Conservation (phyloP, 202 grass and related monocot species). For the Schoenoplectus tabernaemontani region DNA sequence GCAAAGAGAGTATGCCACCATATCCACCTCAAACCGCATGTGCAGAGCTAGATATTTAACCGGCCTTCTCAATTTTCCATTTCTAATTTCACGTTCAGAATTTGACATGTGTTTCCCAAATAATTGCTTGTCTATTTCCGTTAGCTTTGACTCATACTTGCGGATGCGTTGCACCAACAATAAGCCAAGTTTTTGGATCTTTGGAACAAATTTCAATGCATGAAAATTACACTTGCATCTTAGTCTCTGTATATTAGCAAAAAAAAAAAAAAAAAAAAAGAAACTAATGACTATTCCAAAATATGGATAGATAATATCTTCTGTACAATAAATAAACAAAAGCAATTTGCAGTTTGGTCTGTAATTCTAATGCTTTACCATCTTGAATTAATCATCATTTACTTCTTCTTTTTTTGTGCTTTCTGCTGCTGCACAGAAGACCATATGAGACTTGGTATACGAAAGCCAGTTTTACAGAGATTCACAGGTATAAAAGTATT, state of each 20-base stretch:
- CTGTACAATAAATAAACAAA: constrained; percentile 38
- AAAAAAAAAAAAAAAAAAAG: neutral
- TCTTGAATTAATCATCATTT: neutral
- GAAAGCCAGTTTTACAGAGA: neutral
- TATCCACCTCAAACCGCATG: constrained; percentile 95
- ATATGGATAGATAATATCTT: constrained; percentile 7
- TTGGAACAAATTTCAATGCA: constrained; percentile 71
- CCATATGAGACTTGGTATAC: neutral
- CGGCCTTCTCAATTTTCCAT: constrained; percentile 5
- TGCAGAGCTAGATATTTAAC: constrained; percentile 71
- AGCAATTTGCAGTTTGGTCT: constrained; percentile 7
- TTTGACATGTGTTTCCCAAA: constrained; percentile 46
- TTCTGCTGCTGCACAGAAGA: neutral
- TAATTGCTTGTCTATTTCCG: constrained; percentile 63
- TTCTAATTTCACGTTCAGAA: neutral
- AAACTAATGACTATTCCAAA: neutral
- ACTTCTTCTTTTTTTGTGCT: neutral
- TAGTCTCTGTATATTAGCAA: constrained; percentile 87
- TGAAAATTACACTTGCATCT: constrained; percentile 97
- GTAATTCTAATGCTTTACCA: neutral
- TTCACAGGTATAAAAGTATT: neutral
- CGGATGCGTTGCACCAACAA: constrained; percentile 78
- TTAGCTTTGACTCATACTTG: constrained; percentile 36
- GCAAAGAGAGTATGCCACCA: constrained; percentile 96
- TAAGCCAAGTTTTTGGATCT: constrained; percentile 58